Conservation (phyloP, 208 protist genomes). For the Leishmania lainsoni region DNA sequence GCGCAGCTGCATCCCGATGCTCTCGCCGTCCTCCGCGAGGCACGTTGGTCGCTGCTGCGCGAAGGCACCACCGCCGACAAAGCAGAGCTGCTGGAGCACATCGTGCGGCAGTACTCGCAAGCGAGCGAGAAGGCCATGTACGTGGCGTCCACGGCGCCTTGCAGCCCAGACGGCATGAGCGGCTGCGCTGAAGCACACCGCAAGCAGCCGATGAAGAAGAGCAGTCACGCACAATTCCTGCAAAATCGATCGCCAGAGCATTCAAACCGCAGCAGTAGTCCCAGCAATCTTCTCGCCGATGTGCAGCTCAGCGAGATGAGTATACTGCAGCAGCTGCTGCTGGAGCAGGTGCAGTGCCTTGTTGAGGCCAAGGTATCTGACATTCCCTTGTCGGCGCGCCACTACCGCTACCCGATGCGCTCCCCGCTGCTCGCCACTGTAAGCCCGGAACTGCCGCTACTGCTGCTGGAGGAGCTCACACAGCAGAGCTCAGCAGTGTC, state of each 20-base stretch:
- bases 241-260: background rate
- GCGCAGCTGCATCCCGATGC: constrained; percentile 21
- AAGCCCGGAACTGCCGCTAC: constrained; percentile 44
- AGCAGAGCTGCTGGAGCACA: constrained; percentile 40
- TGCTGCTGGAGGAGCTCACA: constrained; percentile 46
- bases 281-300: background rate
- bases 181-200: background rate
- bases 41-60: constrained; percentile 54
- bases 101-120: constrained; percentile 44
- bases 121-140: constrained; percentile 27
- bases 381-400: constrained; percentile 39
- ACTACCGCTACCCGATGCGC: constrained; percentile 57
- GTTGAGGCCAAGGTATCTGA: constrained; percentile 59
- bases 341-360: constrained; percentile 74
- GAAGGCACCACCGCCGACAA: constrained; percentile 39
- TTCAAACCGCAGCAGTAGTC: background rate
- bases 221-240: background rate
- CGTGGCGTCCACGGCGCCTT: constrained; percentile 1
- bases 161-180: background rate
- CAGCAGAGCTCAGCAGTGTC: background rate
- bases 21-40: constrained; percentile 51
- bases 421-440: constrained; percentile 50
- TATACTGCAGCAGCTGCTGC: constrained; percentile 37
- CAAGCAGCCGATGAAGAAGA: background rate
- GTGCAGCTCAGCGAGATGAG: constrained; percentile 8